Base-by-base conservation (phyloP, 23 red algal species). In the Cyanidioschyzon merolae region DNA sequence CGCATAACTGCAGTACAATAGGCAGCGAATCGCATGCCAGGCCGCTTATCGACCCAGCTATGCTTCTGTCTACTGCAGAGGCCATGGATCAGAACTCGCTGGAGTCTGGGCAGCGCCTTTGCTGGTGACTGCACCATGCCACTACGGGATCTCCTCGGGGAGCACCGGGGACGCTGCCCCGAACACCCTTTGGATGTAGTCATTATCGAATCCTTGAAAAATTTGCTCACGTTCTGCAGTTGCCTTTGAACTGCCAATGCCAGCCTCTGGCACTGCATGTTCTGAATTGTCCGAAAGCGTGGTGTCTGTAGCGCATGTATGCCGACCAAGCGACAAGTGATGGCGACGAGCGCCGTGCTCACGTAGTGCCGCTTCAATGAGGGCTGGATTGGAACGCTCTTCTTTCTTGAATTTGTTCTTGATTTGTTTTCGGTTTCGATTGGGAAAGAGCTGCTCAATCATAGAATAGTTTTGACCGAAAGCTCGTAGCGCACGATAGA, bases 351-450 rank as follows among this genome's bases (percentile, higher is more conserved):
- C 29, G 3, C n/a, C 63, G 32, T 71, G 63, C 63, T 32, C 63
- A 1, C 34, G 39, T 39, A 96, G 74, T 25, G 86, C 83, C 41
- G 34, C 68, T 37, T 96, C 83, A 31, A 96, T 75, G 38, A 68
- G 57, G 36, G 77, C 67, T 12, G 88, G 88, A 80, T 86, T 51
- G 29, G 76, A 68, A 21, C 76, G 74, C 35, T 91, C 94, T 68
- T 98, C 94, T 1, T 85, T 79, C 39, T 98, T 98, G 68, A 89
- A 98, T 76, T 98, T 98, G 74, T 87, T 79, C 67, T 98, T 98
- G 32, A 98, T 76, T 40, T 91, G 88, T 27, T 85, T 68, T 68
- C 94, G 80, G 50, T 35, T 85, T 0, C 94, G 80, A 17, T 81
- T 80, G 7, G 94, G 88, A 59, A 98, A 86, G 32, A 75, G 39